Base-by-base conservation (phyloP, 257 asterid species). In the Gardenia jasminoides region DNA sequence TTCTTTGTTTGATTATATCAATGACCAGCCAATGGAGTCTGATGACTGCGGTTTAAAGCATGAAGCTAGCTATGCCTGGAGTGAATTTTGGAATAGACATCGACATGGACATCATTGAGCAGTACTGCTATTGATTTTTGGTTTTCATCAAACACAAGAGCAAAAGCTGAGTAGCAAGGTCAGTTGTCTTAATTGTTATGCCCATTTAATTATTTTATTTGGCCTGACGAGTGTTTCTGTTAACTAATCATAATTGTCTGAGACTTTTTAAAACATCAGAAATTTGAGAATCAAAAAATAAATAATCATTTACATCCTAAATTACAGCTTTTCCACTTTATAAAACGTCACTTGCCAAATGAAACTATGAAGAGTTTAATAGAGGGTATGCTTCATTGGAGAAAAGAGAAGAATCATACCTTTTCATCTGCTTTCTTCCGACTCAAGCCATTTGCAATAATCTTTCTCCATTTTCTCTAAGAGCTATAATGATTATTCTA, bases 61-160 rank as follows among this genome's bases (percentile, higher is more conserved):
- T 8, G 41, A 3, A 39, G 30, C 59, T 70, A 70, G 75, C 82
- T 79, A 10, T 67, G 47, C 46, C 75, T 56, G 47, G 47, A 78
- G 52, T 68, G 46, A 54, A 26, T 54, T 64, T 31, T 59, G 31
- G 66, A 30, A 2, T 22, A n/a, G 75, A 43, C 24, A 17, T 30
- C 43, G 19, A 28, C 43, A 20, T 52, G 46, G 77, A 73, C 7
- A 56, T 64, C 68, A 28, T 64, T n/a, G 20, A 28, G 68, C 39
- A 2, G 68, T 36, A 36, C 41, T 41, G 59, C 59, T 54, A 59
- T 75, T 75, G 70, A 61, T 75, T 61, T 75, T 59, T 59, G 30
- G 58, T 41, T 61, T 61, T 75, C 79, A 75, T 75, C 79, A 59
- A 75, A 75, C 79, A 61, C 70, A 59, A 72, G 64, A 72, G 50